phyloP scores from a whole-genome alignment of 139 green algal species.

The Pseudopediastrum boryanum region DNA sequence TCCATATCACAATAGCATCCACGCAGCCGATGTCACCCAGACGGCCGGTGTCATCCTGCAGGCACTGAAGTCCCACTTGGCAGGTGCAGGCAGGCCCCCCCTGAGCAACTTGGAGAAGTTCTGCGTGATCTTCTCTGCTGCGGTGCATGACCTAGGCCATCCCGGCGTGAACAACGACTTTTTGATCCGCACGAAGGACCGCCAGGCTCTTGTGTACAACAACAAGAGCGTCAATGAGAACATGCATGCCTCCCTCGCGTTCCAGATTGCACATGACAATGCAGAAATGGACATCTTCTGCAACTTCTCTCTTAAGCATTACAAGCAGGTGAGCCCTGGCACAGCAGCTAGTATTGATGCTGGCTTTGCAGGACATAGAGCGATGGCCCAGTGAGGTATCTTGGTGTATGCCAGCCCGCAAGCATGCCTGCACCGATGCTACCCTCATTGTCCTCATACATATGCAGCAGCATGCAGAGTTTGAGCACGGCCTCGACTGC shows the following conservation, averaged over 20 bases:
- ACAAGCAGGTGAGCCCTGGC: conserved; percentile 30
- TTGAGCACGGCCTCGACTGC: too few relatives aligned
- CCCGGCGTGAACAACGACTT: conserved; percentile 74
- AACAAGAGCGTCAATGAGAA: conserved; percentile 68
- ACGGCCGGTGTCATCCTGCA: conserved; percentile 58
- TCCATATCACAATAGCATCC: conserved; percentile 74
- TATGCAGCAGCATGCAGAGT: too few relatives aligned
- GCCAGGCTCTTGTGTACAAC: conserved; percentile 67
- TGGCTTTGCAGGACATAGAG: too few relatives aligned
- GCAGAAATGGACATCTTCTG: conserved; percentile 42
- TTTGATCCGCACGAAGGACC: conserved; percentile 69
- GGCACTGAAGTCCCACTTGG: neutral
- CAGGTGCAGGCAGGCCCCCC: too few relatives aligned
- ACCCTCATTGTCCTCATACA: too few relatives aligned
- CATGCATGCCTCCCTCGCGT: conserved; percentile 59
- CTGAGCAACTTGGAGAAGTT: conserved; percentile 61
- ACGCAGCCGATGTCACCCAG: conserved; percentile 74
- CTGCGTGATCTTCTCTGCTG: conserved; percentile 61
- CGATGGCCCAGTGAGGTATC: too few relatives aligned
- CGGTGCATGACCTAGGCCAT: conserved; percentile 70
- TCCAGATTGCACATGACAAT: conserved; percentile 46
- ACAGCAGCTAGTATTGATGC: too few relatives aligned
- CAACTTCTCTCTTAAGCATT: conserved; percentile 15
- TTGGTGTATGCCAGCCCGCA: too few relatives aligned
- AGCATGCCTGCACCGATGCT: too few relatives aligned